Evolutionary conservation across 2,329 filamentous ascomycete genomes (phyloP).

Genomic region (Lasiodiplodia citricola): DNA sequence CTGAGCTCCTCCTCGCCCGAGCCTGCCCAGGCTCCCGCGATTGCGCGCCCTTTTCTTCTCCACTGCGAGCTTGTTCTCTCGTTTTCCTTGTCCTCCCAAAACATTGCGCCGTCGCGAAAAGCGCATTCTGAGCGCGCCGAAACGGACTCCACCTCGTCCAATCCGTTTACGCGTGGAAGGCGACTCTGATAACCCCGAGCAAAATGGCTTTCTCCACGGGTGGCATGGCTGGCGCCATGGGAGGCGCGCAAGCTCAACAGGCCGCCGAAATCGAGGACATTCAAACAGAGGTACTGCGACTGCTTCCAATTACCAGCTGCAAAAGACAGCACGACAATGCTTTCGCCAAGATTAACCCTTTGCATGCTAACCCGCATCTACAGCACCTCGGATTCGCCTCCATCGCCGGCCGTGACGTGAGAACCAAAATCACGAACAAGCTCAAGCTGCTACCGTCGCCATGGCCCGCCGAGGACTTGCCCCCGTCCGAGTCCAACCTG

Average conservation of each 20-base stretch:
- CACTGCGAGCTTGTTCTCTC: slow-evolving; percentile 5
- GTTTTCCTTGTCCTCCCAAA: slow-evolving; percentile 14
- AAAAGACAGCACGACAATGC: slow-evolving; percentile 27
- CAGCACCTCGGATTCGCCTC: slow-evolving; percentile 75
- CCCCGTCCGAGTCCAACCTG: slow-evolving; percentile 78
- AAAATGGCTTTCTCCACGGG: slow-evolving; percentile 70
- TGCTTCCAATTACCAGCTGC: background rate
- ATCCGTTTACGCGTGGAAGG: background rate
- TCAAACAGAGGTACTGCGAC: slow-evolving; percentile 71
- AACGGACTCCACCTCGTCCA: background rate
- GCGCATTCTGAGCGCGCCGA: slow-evolving; percentile 1
- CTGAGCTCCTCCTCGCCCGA: slow-evolving; percentile 2
- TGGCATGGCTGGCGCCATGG: slow-evolving; percentile 48
- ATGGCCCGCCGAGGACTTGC: slow-evolving; percentile 74
- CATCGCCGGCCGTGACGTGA: slow-evolving; percentile 9
- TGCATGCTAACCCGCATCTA: slow-evolving; percentile 20
- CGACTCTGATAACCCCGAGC: slow-evolving; percentile 27
- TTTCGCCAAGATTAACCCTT: background rate
- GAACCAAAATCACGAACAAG: slow-evolving; percentile 67
- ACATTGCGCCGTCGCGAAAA: slow-evolving; percentile 22
- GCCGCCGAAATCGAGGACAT: slow-evolving; percentile 78
- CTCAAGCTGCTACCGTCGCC: slow-evolving; percentile 76
- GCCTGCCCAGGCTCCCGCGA: slow-evolving; percentile 15
- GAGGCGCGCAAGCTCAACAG: slow-evolving; percentile 51
- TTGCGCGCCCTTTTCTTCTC: background rate